Evolutionary conservation across 1,284 basidiomycete species (phyloP).

Genomic region (Lignosus rhinocerotis): DNA sequence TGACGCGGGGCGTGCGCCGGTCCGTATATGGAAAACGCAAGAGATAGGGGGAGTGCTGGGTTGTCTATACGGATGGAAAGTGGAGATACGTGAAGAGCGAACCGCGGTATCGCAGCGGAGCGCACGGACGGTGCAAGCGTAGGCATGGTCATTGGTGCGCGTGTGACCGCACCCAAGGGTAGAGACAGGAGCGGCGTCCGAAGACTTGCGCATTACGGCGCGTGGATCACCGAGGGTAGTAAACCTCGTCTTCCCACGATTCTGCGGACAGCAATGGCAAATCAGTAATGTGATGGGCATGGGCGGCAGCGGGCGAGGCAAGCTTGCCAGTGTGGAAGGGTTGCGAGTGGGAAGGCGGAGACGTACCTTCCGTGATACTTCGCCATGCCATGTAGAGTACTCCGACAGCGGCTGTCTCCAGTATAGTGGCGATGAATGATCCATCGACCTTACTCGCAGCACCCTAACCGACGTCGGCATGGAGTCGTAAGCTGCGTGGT

Average conservation of each 20-base stretch:
- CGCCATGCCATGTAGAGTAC: slow-evolving; percentile 77
- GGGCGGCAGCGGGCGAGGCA: no score
- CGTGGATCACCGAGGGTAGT: slow-evolving; percentile 26
- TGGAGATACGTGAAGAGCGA: neutral
- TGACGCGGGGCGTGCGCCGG: neutral
- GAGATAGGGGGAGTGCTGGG: neutral
- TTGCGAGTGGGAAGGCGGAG: neutral
- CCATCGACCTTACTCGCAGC: slow-evolving; percentile 64
- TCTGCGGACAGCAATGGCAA: slow-evolving; percentile 15
- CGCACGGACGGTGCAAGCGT: neutral
- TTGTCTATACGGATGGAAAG: neutral
- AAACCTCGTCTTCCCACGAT: slow-evolving; percentile 29
- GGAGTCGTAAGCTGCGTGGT: neutral
- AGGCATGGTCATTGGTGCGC: neutral
- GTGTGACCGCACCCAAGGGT: neutral
- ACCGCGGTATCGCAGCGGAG: neutral
- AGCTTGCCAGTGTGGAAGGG: neutral
- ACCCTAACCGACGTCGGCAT: slow-evolving; percentile 16
- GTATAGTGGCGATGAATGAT: slow-evolving; percentile 76
- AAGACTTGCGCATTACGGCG: neutral
- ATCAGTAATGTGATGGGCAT: neutral
- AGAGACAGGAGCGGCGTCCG: neutral
- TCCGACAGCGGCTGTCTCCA: slow-evolving; percentile 73
- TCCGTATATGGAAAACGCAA: neutral
- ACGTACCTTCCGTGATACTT: slow-evolving; percentile 81